Evolutionary conservation across 352 stramenopile species (phyloP).

Genomic region (Globisporangium uncinulatum): DNA sequence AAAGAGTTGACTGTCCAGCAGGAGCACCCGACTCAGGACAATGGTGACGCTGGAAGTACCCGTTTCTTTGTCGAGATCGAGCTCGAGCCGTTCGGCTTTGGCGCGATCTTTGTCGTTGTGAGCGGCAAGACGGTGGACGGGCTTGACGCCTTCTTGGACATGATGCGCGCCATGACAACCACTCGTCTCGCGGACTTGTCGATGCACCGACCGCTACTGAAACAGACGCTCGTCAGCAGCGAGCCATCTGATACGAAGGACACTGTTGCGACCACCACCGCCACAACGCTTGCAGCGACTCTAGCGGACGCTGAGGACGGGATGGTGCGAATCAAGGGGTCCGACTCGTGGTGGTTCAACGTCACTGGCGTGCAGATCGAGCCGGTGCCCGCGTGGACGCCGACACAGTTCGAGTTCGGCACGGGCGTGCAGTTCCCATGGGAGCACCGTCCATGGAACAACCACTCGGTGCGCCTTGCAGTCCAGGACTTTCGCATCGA

Average conservation of each 20-base stretch:
- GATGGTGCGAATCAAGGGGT: constrained; percentile 49
- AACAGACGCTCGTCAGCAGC: constrained; percentile 26
- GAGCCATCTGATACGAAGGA: neutral
- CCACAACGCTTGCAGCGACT: neutral
- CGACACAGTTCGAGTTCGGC: constrained; percentile 44
- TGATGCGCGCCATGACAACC: constrained; percentile 44
- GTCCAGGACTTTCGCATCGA: constrained; percentile 75
- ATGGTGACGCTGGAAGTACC: neutral
- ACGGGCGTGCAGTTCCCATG: constrained; percentile 82
- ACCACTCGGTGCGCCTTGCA: constrained; percentile 54
- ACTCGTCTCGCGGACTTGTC: constrained; percentile 44
- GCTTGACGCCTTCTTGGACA: constrained; percentile 36
- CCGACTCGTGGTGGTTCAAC: constrained; percentile 70
- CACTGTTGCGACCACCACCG: neutral
- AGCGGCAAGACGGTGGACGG: constrained; percentile 8
- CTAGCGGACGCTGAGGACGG: constrained; percentile 5
- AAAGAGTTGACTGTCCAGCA: constrained; percentile 23
- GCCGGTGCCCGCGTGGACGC: constrained; percentile 63
- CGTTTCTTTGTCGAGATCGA: constrained; percentile 19
- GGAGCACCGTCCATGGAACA: constrained; percentile 74
- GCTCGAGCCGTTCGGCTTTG: constrained; percentile 60
- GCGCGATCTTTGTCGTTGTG: constrained; percentile 35
- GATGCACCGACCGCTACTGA: constrained; percentile 27
- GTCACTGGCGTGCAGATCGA: constrained; percentile 79
- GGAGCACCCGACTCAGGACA: neutral